These are phyloP conservation scores for Neospermospora avenae DNA, from an alignment of 2,329 filamentous ascomycete genomes.

Conservation along the genomic window DNA sequence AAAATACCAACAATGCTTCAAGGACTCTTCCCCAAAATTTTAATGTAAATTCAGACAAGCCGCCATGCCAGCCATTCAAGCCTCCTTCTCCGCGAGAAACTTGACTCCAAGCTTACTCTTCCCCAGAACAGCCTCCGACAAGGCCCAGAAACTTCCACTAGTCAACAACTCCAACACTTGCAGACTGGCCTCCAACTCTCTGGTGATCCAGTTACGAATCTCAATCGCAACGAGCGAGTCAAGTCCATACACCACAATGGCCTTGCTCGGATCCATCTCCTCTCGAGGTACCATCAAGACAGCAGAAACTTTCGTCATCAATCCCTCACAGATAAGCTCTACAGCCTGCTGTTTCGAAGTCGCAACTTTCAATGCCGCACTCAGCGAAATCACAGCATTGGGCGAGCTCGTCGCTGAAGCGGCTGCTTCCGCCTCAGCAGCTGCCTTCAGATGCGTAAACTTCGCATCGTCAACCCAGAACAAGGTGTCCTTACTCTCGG, in stretches of 20 bases:
- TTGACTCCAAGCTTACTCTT: constrained; percentile 26
- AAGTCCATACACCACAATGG: constrained; percentile 33
- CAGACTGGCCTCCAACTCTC: constrained; percentile 23
- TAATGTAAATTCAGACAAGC: background rate
- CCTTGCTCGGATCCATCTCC: constrained; percentile 43
- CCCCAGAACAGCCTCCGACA: constrained; percentile 28
- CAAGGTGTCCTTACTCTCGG: constrained; percentile 11
- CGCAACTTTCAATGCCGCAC: constrained; percentile 10
- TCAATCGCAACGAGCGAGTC: constrained; percentile 29
- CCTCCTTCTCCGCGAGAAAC: constrained; percentile 9
- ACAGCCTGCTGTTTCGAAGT: constrained; percentile 20
- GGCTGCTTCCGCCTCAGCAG: constrained; percentile 3
- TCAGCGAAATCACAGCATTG: constrained; percentile 12
- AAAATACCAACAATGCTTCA: background rate
- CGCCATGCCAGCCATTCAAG: background rate
- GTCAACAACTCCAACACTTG: constrained; percentile 31
- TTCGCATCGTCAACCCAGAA: constrained; percentile 34
- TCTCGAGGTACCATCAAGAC: constrained; percentile 47
- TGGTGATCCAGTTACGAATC: constrained; percentile 40
- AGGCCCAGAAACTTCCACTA: constrained; percentile 25
- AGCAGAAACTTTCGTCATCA: constrained; percentile 43
- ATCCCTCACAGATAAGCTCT: constrained; percentile 38
- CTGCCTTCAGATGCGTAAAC: constrained; percentile 18
- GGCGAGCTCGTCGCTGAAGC: background rate
- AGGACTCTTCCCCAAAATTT: background rate